Conservation (phyloP, 306 rosid genomes). For the Inga laurina region DNA sequence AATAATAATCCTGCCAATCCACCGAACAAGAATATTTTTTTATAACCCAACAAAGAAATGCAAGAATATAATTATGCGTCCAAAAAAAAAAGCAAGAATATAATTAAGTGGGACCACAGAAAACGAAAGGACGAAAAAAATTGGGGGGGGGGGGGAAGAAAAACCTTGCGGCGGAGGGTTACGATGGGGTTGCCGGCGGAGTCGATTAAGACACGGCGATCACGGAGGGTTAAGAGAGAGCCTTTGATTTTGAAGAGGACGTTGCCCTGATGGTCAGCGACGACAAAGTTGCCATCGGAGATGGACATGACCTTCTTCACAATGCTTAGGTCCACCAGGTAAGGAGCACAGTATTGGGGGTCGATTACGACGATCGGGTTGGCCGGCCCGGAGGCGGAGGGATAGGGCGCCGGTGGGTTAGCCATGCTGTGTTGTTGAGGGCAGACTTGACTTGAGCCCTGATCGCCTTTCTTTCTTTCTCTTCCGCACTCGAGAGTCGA, state of each 20-base stretch:
- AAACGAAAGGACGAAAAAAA: neutral
- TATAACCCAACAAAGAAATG: neutral
- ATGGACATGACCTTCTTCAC: constrained; percentile 43
- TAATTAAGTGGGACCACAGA: neutral
- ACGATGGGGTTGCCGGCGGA: constrained; percentile 44
- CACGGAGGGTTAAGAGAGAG: constrained; percentile 35
- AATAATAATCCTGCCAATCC: neutral
- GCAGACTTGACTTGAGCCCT: neutral
- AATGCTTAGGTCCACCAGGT: constrained; percentile 45
- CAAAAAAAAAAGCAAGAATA: neutral
- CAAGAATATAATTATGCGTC: neutral
- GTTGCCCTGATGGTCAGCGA: constrained; percentile 50
- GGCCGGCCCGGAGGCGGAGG: neutral
- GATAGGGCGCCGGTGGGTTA: neutral
- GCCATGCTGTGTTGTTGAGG: neutral
- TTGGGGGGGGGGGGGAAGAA: neutral
- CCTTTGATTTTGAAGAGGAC: constrained; percentile 53
- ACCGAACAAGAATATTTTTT: neutral
- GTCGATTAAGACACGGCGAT: constrained; percentile 52
- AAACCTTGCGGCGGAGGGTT: constrained; percentile 52
- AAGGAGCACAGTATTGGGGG: constrained; percentile 47
- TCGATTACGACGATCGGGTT: constrained; percentile 31
- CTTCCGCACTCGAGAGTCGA: neutral
- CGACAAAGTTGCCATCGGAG: constrained; percentile 40
- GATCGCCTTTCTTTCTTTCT: neutral